A percentile compares a stretch with the other conserved stretches of the same genome.
Conservation (phyloP, 192 early-diverging fungal species). For the Coemansia sp. region DNA sequence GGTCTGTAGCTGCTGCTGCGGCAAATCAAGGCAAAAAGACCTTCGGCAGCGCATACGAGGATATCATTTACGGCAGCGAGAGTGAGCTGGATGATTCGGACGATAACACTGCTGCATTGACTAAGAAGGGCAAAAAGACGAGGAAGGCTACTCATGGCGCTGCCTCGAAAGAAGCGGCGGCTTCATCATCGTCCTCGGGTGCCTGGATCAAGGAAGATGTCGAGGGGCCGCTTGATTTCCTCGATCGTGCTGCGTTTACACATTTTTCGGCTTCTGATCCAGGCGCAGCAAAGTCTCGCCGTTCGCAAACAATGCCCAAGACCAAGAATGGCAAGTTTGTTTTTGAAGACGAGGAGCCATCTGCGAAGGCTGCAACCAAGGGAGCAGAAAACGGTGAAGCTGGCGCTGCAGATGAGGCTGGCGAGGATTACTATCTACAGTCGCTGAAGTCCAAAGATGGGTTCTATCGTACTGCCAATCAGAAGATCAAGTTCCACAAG, state of each 20-base stretch:
- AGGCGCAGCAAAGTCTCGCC: constrained; percentile 38
- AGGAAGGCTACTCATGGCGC: constrained; percentile 25
- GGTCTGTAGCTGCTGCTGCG: constrained; percentile 36
- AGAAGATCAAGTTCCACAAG: constrained; percentile 90
- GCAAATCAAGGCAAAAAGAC: constrained; percentile 54
- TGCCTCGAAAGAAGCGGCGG: constrained; percentile 28
- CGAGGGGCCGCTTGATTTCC: constrained; percentile 81
- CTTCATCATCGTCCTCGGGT: background rate
- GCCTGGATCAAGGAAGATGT: constrained; percentile 72
- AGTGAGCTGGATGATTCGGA: constrained; percentile 85
- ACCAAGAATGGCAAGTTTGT: constrained; percentile 77
- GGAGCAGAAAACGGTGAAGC: constrained; percentile 26
- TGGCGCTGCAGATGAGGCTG: constrained; percentile 43
- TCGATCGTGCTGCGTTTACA: constrained; percentile 80
- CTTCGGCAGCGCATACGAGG: constrained; percentile 78
- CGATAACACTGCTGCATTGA: constrained; percentile 57
- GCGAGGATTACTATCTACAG: constrained; percentile 86
- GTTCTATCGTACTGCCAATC: constrained; percentile 77
- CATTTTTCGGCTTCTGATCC: constrained; percentile 58
- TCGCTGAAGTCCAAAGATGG: constrained; percentile 76
- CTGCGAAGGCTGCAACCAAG: constrained; percentile 27
- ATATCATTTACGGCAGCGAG: constrained; percentile 89
- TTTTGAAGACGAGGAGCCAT: constrained; percentile 66
- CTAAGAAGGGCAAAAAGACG: constrained; percentile 22
- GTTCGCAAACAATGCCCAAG: constrained; percentile 56